Conservation (phyloP, 495 filamentous ascomycete species). For the Daldinia caldariorum region DNA sequence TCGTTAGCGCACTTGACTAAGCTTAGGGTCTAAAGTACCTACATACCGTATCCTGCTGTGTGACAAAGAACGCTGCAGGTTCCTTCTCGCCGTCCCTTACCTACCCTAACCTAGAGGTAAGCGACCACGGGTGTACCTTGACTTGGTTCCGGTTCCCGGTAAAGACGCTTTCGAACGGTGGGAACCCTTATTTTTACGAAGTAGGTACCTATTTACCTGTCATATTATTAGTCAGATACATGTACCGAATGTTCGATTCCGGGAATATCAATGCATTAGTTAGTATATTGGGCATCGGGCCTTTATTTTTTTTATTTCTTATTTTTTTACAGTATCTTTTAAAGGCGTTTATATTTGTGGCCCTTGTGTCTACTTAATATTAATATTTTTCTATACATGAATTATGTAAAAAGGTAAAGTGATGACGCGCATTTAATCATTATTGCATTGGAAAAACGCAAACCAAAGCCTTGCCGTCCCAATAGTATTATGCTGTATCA, state of each 20-base stretch:
- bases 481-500: background rate
- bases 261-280: background rate
- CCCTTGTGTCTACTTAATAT: background rate
- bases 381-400: background rate
- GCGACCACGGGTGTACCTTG: constrained; percentile 11
- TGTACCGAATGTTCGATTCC: background rate
- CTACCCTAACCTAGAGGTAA: constrained; percentile 11
- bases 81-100: constrained; percentile 26
- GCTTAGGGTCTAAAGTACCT: constrained; percentile 12
- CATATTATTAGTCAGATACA: constrained; percentile 5
- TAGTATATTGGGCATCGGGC: constrained; percentile 4
- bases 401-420: background rate
- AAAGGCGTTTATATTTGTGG: background rate
- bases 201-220: background rate
- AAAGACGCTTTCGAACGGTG: constrained; percentile 12
- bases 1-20: background rate
- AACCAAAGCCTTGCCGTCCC: background rate
- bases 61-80: constrained; percentile 33
- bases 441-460: constrained; percentile 14
- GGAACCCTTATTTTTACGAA: background rate
- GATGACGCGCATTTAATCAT: constrained; percentile 22
- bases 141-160: constrained; percentile 25
- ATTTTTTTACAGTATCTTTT: too few species aligned
- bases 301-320: background rate
- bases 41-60: constrained; percentile 27